A percentile compares a stretch with the other conserved stretches of the same genome.
Evolutionary conservation across 225 moss, liverwort and hornwort genomes (phyloP).

Genomic region (Neckera pumila): DNA sequence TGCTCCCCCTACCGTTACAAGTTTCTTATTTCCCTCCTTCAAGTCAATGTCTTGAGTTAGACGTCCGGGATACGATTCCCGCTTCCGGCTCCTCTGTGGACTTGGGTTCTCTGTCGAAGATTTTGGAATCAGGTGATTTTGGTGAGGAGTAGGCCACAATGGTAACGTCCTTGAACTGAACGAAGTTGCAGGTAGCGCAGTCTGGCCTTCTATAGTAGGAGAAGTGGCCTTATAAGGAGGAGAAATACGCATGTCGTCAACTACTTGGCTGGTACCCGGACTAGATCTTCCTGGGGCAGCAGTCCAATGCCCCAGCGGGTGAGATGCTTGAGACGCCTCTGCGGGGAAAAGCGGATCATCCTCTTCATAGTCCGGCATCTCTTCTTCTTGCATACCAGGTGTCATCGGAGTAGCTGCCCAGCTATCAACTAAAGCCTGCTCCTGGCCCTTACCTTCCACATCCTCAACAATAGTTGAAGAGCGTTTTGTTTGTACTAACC

Average conservation of each 20-base stretch:
- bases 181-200: not conserved
- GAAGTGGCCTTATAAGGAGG: constrained; percentile 23
- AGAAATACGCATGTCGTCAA: constrained; percentile 55
- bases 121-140: not conserved
- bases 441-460: constrained; percentile 54
- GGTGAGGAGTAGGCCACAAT: constrained; percentile 28
- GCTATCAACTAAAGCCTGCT: constrained; percentile 31
- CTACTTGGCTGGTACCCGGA: constrained; percentile 22
- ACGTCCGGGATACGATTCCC: constrained; percentile 38
- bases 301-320: constrained; percentile 12
- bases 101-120: constrained; percentile 9
- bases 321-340: constrained; percentile 1
- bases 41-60: constrained; percentile 26
- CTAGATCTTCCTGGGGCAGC: constrained; percentile 4
- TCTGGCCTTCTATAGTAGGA: constrained; percentile 7
- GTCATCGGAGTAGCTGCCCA: constrained; percentile 36
- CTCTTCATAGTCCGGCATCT: constrained; percentile 64
- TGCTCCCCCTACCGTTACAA: constrained; percentile 25
- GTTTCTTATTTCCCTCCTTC: constrained; percentile 46
- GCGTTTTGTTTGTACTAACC: constrained; percentile 44
- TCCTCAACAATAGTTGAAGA: constrained; percentile 34
- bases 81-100: constrained; percentile 33
- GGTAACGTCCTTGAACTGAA: constrained; percentile 6
- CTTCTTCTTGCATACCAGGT: constrained; percentile 52
- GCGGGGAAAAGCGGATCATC: constrained; percentile 19